Evolutionary conservation across 768 basidiomycete genomes (phyloP), one percentile per base, ranked within the genome.

Genomic region (Podaxis pistillaris): DNA sequence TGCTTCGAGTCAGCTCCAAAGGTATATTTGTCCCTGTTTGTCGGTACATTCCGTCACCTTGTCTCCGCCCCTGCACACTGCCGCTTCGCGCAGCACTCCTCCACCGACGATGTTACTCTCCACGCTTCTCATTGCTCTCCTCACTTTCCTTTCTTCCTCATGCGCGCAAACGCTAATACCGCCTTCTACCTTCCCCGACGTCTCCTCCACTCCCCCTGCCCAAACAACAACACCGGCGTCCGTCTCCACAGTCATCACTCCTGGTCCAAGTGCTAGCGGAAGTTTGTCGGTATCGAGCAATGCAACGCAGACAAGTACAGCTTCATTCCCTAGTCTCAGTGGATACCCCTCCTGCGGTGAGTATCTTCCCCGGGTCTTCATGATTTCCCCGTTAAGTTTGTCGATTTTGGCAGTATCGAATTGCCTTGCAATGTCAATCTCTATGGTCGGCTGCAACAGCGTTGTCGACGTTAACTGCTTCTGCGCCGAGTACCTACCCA

Each of bases 381-480:
- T 30, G 33, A 41, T 19, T 49, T 47, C 11, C 33, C 17, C 17
- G 56, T 33, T 19, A 33, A 12, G 0, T 28, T 11, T 15, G 28
- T 44, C 63, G 15, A 6, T 22, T 9, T 36, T 38, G n/a, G 44
- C 40, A 85, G 84, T 84, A 11, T 75, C 75, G 36, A 70, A 75
- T 44, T 86, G 84, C 65, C 70, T 85, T 2, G 74, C 72, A 7
- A 61, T 72, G 0, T 76, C 79, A 1, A 74, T 78, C 6, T 69
- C 76, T 1, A 63, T 66, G 2, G 75, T 76, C 0, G 79, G 77
- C 44, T 85, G 84, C 69, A 64, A 72, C 4, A 81, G 78, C 60
- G 65, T 84, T 28, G 71, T 75, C 12, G 79, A 79, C 5, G 79
- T 84, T 36, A 74, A 80, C 59, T 86, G 84, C 66, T 86, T 78